Evolutionary conservation across 2,329 filamentous ascomycete genomes (phyloP).

Genomic region (Ilyonectria sp.): DNA sequence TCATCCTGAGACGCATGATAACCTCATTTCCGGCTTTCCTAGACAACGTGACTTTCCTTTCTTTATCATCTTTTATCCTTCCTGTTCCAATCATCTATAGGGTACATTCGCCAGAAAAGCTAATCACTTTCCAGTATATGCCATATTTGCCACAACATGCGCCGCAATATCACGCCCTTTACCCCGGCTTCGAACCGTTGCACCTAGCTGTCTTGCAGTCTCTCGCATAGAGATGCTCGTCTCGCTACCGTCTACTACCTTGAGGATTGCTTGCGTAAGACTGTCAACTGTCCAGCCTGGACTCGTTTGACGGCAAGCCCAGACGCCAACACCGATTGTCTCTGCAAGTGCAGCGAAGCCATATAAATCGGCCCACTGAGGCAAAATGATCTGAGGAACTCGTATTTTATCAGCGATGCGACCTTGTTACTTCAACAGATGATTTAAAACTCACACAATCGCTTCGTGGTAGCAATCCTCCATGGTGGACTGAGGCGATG

Average conservation of each 20-base stretch:
- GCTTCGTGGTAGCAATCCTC: constrained; percentile 62
- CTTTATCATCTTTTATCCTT: too few relatives aligned
- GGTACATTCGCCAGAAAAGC: too few relatives aligned
- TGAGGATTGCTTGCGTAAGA: constrained; percentile 47
- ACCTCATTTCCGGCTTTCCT: too few relatives aligned
- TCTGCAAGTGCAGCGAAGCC: constrained; percentile 61
- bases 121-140: constrained; percentile 17
- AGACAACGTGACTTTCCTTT: too few relatives aligned
- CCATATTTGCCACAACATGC: constrained; percentile 23
- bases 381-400: constrained; percentile 61
- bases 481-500: constrained; percentile 56
- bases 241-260: constrained; percentile 32
- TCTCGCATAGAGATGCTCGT: constrained; percentile 30
- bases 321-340: constrained; percentile 59
- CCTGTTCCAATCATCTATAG: too few relatives aligned
- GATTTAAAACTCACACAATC: constrained; percentile 53
- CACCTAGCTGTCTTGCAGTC: constrained; percentile 39
- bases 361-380: constrained; percentile 62
- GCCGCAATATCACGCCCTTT: constrained; percentile 31
- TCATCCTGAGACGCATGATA: too few relatives aligned
- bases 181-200: constrained; percentile 8
- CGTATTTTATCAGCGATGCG: constrained; percentile 48
- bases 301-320: constrained; percentile 52
- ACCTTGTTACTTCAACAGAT: not conserved
- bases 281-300: constrained; percentile 50